phyloP scores from a whole-genome alignment of 2,329 filamentous ascomycete genomes.

The Aspergillus sp. region DNA sequence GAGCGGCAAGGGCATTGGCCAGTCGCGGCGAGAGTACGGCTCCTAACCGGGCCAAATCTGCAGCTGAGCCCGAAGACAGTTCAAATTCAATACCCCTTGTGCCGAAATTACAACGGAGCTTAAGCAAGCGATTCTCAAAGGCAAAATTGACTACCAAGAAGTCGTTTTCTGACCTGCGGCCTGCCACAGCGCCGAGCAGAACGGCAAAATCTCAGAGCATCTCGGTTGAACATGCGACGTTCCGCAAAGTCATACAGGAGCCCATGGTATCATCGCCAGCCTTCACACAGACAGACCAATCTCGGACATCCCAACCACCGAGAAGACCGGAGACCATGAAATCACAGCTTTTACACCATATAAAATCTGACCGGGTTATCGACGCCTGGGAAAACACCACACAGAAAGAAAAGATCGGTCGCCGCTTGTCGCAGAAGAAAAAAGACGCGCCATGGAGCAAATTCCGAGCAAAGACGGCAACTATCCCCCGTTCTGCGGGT shows the following conservation, averaged over 20 bases:
- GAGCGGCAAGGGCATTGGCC: slow-evolving; percentile 12
- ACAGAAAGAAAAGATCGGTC: slow-evolving; percentile 17
- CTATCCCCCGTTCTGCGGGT: slow-evolving; percentile 6
- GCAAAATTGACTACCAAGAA: slow-evolving; percentile 17
- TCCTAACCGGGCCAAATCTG: slow-evolving; percentile 20
- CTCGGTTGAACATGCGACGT: slow-evolving; percentile 27
- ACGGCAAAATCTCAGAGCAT: slow-evolving; percentile 22
- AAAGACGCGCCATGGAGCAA: slow-evolving; percentile 28
- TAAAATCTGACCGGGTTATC: slow-evolving; percentile 33
- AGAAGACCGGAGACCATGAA: slow-evolving; percentile 26
- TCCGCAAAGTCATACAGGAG: slow-evolving; percentile 17
- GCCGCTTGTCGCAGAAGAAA: slow-evolving; percentile 13
- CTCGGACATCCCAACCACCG: slow-evolving; percentile 8
- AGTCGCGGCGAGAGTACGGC: slow-evolving; percentile 11
- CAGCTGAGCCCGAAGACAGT: slow-evolving; percentile 17
- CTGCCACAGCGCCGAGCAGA: slow-evolving; percentile 25
- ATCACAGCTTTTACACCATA: slow-evolving; percentile 30
- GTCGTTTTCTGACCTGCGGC: slow-evolving; percentile 15
- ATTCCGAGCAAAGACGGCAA: slow-evolving; percentile 28
- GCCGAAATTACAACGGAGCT: slow-evolving; percentile 15
- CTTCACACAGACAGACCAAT: slow-evolving; percentile 6
- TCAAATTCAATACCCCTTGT: slow-evolving; percentile 9
- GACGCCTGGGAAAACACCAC: slow-evolving; percentile 29
- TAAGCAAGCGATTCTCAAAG: slow-evolving; percentile 25
- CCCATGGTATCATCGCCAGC: slow-evolving; percentile 10